Evolutionary conservation across 2,329 filamentous ascomycete species (phyloP).

Genomic region (Talaromyces funiculosus): DNA sequence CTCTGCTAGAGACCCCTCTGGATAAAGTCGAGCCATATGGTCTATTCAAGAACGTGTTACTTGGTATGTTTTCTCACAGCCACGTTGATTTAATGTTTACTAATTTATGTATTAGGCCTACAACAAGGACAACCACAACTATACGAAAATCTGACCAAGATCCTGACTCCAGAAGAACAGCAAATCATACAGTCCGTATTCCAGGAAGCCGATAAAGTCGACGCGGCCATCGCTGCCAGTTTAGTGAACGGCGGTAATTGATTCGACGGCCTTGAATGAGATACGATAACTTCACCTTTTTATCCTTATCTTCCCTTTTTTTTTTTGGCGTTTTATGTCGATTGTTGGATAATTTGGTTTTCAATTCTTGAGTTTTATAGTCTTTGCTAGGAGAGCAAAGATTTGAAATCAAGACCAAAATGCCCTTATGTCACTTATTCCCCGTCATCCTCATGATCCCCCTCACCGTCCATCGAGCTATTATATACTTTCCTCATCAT

Average conservation of each 20-base stretch:
- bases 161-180: slow-evolving; percentile 75
- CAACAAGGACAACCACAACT: slow-evolving; percentile 88
- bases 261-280: slow-evolving; percentile 5
- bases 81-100: not conserved
- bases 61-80: slow-evolving; percentile 59
- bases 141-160: slow-evolving; percentile 72
- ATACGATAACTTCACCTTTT: not conserved
- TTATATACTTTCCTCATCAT: not conserved
- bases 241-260: slow-evolving; percentile 24
- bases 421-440: not conserved
- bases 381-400: not conserved
- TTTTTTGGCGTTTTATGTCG: not conserved
- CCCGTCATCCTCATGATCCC: not conserved
- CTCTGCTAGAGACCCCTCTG: slow-evolving; percentile 84
- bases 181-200: slow-evolving; percentile 73
- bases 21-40: slow-evolving; percentile 94
- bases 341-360: not conserved
- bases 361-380: not conserved
- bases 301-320: not conserved
- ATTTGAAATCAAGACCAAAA: not conserved
- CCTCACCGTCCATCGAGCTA: not conserved
- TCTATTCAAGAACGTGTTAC: slow-evolving; percentile 74
- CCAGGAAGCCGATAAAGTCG: slow-evolving; percentile 59
- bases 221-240: slow-evolving; percentile 30
- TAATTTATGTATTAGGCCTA: slow-evolving; percentile 56